Evolutionary conservation across 208 protist genomes (phyloP).

Genomic region (Jaenimonas drosophilae): DNA sequence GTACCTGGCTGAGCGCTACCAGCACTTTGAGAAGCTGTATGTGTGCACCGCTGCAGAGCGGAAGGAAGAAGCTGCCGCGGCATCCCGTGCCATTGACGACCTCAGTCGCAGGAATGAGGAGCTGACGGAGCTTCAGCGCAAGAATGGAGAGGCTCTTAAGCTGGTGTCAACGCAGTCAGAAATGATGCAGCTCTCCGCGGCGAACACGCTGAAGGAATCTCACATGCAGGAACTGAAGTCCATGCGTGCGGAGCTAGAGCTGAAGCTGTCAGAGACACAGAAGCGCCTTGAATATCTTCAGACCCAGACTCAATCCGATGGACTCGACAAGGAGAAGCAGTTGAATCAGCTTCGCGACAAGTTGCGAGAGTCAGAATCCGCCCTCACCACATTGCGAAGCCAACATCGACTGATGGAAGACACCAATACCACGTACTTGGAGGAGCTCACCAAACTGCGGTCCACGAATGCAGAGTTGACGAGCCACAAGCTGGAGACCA

Average conservation of each 20-base stretch:
- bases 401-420: slow-evolving; percentile 32
- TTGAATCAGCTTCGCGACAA: slow-evolving; percentile 10
- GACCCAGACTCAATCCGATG: too few species aligned
- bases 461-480: slow-evolving; percentile 42
- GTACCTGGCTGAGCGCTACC: slow-evolving; percentile 76
- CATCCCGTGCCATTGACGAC: slow-evolving; percentile 12
- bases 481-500: slow-evolving; percentile 48
- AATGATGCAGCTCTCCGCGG: slow-evolving; percentile 8
- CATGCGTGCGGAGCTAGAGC: slow-evolving; percentile 10
- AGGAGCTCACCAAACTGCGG: slow-evolving; percentile 45
- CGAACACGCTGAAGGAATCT: slow-evolving; percentile 11
- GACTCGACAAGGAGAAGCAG: too few species aligned
- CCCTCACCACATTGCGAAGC: slow-evolving; percentile 17
- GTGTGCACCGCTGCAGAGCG: slow-evolving; percentile 6
- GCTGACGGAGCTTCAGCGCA: slow-evolving; percentile 6
- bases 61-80: slow-evolving; percentile 8
- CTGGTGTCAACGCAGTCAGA: slow-evolving; percentile 11
- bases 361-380: slow-evolving; percentile 19
- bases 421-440: slow-evolving; percentile 15
- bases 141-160: slow-evolving; percentile 12
- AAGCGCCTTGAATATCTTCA: too few species aligned
- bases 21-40: slow-evolving; percentile 48
- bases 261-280: slow-evolving; percentile 6
- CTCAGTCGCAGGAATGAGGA: slow-evolving; percentile 15
- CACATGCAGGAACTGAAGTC: slow-evolving; percentile 13